Conservation (phyloP, 2,329 filamentous ascomycete genomes). For the Cladosporium sp. region DNA sequence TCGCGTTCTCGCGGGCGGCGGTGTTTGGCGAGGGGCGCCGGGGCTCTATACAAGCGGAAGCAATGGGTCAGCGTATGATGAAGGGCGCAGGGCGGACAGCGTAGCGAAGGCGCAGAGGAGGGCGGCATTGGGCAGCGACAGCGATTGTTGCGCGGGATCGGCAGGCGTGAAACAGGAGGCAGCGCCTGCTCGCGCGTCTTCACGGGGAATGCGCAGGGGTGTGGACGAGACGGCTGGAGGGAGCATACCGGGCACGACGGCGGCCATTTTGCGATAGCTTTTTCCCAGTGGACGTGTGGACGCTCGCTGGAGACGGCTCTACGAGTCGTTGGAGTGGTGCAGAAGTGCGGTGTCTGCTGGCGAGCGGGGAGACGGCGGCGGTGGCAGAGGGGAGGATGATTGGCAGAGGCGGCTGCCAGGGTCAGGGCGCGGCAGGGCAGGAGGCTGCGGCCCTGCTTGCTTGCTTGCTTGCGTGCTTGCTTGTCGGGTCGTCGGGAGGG, state of each 20-base stretch:
- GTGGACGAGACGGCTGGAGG: not conserved
- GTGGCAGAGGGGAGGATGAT: not conserved
- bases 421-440: not conserved
- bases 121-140: not conserved
- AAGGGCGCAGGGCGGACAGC: not conserved
- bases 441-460: too few relatives aligned
- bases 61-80: slow-evolving; percentile 1
- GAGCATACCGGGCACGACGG: slow-evolving; percentile 11
- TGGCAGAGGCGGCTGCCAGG: not conserved
- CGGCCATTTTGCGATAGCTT: not conserved
- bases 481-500: too few relatives aligned
- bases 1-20: slow-evolving; percentile 42
- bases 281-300: not conserved
- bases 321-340: not conserved
- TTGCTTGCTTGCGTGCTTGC: too few relatives aligned
- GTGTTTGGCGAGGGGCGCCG: slow-evolving; percentile 30
- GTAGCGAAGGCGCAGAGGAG: not conserved
- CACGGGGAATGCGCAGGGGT: slow-evolving; percentile 10
- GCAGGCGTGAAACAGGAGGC: slow-evolving; percentile 12
- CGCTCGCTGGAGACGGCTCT: not conserved
- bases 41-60: slow-evolving; percentile 2
- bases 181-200: slow-evolving; percentile 8
- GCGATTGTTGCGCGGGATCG: slow-evolving; percentile 3
- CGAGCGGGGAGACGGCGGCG: not conserved
- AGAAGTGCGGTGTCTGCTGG: not conserved